Conservation (phyloP, 148 eudicot species). For the Amaranthus hypochondriacus region DNA sequence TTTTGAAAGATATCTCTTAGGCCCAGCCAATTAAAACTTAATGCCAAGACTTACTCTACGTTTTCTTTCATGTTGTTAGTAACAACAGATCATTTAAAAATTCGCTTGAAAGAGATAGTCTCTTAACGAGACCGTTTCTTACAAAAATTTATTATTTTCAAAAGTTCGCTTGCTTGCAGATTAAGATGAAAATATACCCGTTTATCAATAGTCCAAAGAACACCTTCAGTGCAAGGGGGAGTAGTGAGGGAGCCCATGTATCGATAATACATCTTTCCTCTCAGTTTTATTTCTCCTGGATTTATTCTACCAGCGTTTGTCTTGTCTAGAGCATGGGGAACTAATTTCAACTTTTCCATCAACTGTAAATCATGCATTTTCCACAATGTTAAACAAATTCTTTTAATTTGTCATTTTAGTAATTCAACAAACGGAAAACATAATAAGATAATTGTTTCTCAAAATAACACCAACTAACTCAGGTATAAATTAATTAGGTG, state of each 20-base stretch:
- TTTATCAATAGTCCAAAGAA: constrained; percentile 52
- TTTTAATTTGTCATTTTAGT: background rate
- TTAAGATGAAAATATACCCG: constrained; percentile 26
- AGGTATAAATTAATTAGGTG: too few relatives aligned
- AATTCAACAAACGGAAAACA: background rate
- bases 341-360: constrained; percentile 29
- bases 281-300: constrained; percentile 37
- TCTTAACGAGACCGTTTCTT: too few relatives aligned
- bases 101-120: too few relatives aligned
- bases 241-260: constrained; percentile 72
- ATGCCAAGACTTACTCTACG: too few relatives aligned
- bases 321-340: constrained; percentile 27
- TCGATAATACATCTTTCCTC: constrained; percentile 39
- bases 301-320: constrained; percentile 35
- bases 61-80: too few relatives aligned
- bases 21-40: too few relatives aligned
- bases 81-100: too few relatives aligned
- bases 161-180: background rate
- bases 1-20: too few relatives aligned
- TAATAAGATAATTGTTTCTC: background rate
- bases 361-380: constrained; percentile 33
- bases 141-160: too few relatives aligned
- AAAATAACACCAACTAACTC: too few relatives aligned
- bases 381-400: background rate
- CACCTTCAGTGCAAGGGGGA: constrained; percentile 83